phyloP scores from a whole-genome alignment of 345 rosid genomes.

The Euclidium syriacum region DNA sequence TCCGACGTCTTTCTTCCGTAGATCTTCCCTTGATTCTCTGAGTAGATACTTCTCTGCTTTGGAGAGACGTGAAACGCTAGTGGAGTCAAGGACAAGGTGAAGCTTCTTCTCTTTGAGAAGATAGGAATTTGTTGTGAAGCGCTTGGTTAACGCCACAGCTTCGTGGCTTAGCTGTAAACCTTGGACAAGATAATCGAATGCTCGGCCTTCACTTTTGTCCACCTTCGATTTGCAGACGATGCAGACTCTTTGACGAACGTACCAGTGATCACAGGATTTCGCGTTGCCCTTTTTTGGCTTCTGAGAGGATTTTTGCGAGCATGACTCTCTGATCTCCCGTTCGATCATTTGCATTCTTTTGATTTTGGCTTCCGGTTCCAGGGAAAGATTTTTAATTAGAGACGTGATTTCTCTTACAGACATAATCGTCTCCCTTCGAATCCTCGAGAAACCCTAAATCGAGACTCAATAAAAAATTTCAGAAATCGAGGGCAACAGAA shows the following conservation, averaged over 20 bases:
- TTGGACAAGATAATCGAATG: neutral
- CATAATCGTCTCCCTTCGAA: no score
- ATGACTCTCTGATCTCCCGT: neutral
- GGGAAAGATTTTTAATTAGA: neutral
- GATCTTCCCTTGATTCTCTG: neutral
- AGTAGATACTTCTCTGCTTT: neutral
- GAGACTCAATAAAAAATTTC: no score
- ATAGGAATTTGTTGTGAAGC: neutral
- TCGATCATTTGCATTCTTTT: no score
- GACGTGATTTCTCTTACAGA: neutral
- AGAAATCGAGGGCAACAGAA: no score
- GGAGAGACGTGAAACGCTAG: neutral
- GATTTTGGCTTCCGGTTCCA: no score
- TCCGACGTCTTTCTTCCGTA: neutral
- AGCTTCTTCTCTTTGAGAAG: neutral
- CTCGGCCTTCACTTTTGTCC: neutral
- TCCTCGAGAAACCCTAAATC: no score
- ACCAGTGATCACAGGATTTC: neutral
- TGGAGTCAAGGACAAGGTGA: neutral
- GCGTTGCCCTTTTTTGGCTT: no score
- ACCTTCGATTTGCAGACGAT: neutral
- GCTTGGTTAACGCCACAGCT: neutral
- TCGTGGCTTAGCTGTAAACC: slow-evolving; percentile 2
- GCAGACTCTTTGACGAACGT: neutral
- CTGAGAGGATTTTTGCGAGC: neutral